phyloP scores from a whole-genome alignment of 805 yeast genomes.

The Saccharomycopsis selenospora region DNA sequence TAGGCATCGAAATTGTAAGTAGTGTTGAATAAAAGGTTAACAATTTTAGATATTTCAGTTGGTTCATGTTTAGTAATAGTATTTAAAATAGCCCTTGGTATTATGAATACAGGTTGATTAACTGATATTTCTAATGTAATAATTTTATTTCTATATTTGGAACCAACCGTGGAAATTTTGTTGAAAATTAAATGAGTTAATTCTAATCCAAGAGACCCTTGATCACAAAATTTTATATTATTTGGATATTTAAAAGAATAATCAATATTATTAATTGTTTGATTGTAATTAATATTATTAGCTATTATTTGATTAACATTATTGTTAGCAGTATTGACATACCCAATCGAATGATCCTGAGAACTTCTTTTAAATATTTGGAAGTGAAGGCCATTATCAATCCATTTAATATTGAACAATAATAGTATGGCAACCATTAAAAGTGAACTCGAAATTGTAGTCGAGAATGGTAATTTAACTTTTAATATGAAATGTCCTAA shows the following conservation, averaged over 20 bases:
- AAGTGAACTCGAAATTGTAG: slow-evolving; percentile 28
- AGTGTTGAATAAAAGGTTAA: slow-evolving; percentile 25
- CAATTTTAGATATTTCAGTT: neutral
- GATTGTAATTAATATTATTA: neutral
- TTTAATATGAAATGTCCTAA: slow-evolving; percentile 30
- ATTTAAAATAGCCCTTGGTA: neutral
- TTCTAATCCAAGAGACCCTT: slow-evolving; percentile 28
- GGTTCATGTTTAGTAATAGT: neutral
- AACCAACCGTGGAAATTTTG: neutral
- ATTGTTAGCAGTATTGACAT: neutral
- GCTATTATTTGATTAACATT: neutral
- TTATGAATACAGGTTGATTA: slow-evolving; percentile 26
- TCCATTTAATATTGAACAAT: slow-evolving; percentile 32
- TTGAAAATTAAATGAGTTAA: slow-evolving; percentile 15
- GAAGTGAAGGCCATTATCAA: slow-evolving; percentile 24
- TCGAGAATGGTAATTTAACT: slow-evolving; percentile 33
- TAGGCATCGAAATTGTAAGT: slow-evolving; percentile 41
- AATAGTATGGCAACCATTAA: slow-evolving; percentile 26
- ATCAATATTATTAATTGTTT: neutral
- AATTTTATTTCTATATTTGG: slow-evolving; percentile 9
- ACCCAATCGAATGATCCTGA: neutral
- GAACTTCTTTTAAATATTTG: neutral
- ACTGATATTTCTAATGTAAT: slow-evolving; percentile 22
- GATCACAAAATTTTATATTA: slow-evolving; percentile 23
- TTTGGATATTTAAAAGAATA: slow-evolving; percentile 20